A percentile compares a stretch with the other conserved stretches of the same genome.
These are phyloP conservation scores for Tricladium varicosporioides DNA, from an alignment of 2,329 filamentous ascomycete genomes.

Conservation along the genomic window DNA sequence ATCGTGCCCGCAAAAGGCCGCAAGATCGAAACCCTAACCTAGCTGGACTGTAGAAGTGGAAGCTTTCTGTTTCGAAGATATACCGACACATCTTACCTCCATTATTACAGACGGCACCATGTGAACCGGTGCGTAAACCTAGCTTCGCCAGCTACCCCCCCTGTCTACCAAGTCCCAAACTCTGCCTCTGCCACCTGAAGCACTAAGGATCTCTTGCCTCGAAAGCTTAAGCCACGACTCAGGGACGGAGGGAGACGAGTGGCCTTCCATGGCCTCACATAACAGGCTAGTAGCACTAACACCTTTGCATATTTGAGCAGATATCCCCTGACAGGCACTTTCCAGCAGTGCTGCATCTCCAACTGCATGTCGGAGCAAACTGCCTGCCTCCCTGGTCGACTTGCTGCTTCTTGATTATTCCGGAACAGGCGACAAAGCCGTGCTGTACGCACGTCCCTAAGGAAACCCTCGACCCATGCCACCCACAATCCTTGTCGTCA, in stretches of 20 bases:
- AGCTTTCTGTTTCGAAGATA: slow-evolving; percentile 5
- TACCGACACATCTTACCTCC: not conserved
- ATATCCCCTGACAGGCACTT: slow-evolving; percentile 14
- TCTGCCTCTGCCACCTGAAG: not conserved
- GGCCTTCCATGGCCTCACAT: not conserved
- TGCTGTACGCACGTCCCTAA: slow-evolving; percentile 20
- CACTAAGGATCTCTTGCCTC: not conserved
- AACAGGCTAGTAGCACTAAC: not conserved
- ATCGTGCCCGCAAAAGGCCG: slow-evolving; percentile 12
- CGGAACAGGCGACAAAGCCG: slow-evolving; percentile 19
- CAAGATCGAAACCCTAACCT: slow-evolving; percentile 19
- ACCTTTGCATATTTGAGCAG: not conserved
- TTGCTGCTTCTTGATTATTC: slow-evolving; percentile 2
- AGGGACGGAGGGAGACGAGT: slow-evolving; percentile 10
- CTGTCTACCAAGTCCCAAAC: slow-evolving; percentile 5
- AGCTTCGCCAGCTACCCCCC: not conserved
- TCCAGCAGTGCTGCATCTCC: slow-evolving; percentile 16
- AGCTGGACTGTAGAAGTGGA: not conserved
- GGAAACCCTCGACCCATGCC: slow-evolving; percentile 17
- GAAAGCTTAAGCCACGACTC: slow-evolving; percentile 19
- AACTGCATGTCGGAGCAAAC: slow-evolving; percentile 21
- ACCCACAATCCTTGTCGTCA: slow-evolving; percentile 5
- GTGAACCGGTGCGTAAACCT: too few relatives aligned
- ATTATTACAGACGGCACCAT: too few relatives aligned
- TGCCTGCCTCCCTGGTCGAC: slow-evolving; percentile 4